Percentiles rank a stretch among this genome's conserved stretches.
Conservation (phyloP, 257 asterid genomes). For the Thymus mandschuricus region DNA sequence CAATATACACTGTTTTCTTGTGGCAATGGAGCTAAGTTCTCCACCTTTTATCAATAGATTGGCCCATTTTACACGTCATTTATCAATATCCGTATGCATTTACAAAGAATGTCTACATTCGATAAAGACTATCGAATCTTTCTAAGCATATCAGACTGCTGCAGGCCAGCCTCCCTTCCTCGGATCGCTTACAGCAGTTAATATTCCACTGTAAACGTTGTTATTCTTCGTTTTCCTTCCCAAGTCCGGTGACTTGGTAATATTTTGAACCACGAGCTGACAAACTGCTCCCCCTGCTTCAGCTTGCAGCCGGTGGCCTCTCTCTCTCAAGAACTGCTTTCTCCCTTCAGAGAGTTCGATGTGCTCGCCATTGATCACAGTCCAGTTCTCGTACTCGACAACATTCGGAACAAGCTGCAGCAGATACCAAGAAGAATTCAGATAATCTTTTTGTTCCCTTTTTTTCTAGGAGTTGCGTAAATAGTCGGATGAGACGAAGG, state of each 20-base stretch:
- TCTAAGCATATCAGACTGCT: slow-evolving; percentile 50
- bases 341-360: slow-evolving; percentile 64
- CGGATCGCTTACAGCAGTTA: slow-evolving; percentile 88
- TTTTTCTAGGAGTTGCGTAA: not conserved
- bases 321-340: slow-evolving; percentile 62
- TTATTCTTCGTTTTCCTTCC: slow-evolving; percentile 41
- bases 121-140: not conserved
- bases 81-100: not conserved
- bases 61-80: not conserved
- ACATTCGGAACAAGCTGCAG: slow-evolving; percentile 83
- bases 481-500: not conserved
- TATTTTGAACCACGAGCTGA: slow-evolving; percentile 79
- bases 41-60: not conserved
- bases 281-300: slow-evolving; percentile 68
- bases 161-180: slow-evolving; percentile 94
- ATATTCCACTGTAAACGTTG: slow-evolving; percentile 46
- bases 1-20: not conserved
- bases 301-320: slow-evolving; percentile 72
- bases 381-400: slow-evolving; percentile 85
- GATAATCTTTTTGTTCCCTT: not conserved
- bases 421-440: not conserved
- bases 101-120: slow-evolving; percentile 8
- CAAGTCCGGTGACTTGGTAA: slow-evolving; percentile 23
- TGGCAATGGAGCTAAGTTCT: slow-evolving; percentile 1
- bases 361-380: slow-evolving; percentile 77